Conservation (phyloP, 352 stramenopile genomes). For the Blastocystis hominis region DNA sequence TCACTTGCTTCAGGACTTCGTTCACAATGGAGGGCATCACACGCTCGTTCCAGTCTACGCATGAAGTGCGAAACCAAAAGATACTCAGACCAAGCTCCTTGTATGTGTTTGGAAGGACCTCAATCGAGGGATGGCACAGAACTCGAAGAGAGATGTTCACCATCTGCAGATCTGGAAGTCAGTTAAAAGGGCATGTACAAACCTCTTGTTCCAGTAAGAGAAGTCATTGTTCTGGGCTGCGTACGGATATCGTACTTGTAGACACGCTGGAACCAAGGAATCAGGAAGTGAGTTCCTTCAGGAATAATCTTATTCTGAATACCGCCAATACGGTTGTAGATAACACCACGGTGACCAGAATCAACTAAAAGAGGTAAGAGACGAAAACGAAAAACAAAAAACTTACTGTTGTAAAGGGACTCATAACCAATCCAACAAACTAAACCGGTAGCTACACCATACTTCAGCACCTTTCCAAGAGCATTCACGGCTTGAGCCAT, state of each 20-base stretch:
- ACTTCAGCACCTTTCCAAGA: constrained; percentile 64
- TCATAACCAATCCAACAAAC: constrained; percentile 72
- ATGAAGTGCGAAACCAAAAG: not conserved
- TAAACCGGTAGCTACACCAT: constrained; percentile 67
- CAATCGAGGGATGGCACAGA: constrained; percentile 84
- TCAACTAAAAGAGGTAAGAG: constrained; percentile 62
- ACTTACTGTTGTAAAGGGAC: constrained; percentile 71
- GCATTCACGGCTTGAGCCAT: constrained; percentile 11
- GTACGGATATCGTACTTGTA: constrained; percentile 86
- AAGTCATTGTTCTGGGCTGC: constrained; percentile 81
- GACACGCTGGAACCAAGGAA: constrained; percentile 92
- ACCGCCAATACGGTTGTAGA: constrained; percentile 78
- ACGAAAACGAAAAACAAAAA: not conserved
- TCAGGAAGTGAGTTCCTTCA: constrained; percentile 87
- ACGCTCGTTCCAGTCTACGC: constrained; percentile 88
- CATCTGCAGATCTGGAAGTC: constrained; percentile 91
- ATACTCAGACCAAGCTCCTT: constrained; percentile 80
- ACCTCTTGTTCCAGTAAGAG: constrained; percentile 72
- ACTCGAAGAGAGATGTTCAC: constrained; percentile 97
- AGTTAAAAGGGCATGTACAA: not conserved
- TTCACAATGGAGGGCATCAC: constrained; percentile 96
- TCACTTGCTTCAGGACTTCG: constrained; percentile 94
- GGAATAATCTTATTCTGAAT: constrained; percentile 71
- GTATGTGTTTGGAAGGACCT: constrained; percentile 88
- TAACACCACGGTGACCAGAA: constrained; percentile 74